Base-by-base conservation (phyloP, 371 early-diverging fungal species). In the Rhizopus sp. region DNA sequence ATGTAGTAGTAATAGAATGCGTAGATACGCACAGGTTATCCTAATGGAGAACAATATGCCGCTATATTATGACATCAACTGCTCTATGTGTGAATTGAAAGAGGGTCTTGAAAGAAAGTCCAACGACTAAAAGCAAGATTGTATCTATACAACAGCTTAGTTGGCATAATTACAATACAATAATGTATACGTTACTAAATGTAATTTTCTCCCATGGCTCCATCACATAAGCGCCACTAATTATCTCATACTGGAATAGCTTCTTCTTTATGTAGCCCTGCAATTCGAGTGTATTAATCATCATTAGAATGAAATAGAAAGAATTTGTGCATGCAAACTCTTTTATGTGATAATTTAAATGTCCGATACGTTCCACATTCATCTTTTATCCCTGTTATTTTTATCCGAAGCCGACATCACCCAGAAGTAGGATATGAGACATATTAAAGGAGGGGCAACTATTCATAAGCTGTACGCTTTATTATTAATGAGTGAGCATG, bases 201-300 rank as follows among this genome's bases (percentile, higher is more conserved):
- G 50, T 34, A 31, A 50, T 50, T 33, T 50, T 50, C 50, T 50
- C 35, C 50, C 50, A 50, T 33, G 50, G 35, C 15, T 50, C 35
- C 50, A 50, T 50, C 6, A 50, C 50, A 34, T 50, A 50, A 7
- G 16, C 9, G 3, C 35, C 50, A 32, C 33, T 50, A 32, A 50
- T 34, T 15, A 50, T 8, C 16, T 50, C 50, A 15, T 50, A 50
- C 33, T 50, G 50, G 8, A 50, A 50, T 4, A 50, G 4, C 9
- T n/a, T 50, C 15, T 50, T 33, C 33, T 50, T 7, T 6, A 37
- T 37, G 38, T 10, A 13, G 38, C 13, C 13, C 38, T 37, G 38
- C 6, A 37, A 37, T 2, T 37, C 38, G 23, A 23, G 23, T 23
- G 23, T 23, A 23, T 23, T 23, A 23, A 23, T 23, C 23, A 23